Evolutionary conservation across 306 rosid species (phyloP).

Genomic region (Potentilla sterilis): DNA sequence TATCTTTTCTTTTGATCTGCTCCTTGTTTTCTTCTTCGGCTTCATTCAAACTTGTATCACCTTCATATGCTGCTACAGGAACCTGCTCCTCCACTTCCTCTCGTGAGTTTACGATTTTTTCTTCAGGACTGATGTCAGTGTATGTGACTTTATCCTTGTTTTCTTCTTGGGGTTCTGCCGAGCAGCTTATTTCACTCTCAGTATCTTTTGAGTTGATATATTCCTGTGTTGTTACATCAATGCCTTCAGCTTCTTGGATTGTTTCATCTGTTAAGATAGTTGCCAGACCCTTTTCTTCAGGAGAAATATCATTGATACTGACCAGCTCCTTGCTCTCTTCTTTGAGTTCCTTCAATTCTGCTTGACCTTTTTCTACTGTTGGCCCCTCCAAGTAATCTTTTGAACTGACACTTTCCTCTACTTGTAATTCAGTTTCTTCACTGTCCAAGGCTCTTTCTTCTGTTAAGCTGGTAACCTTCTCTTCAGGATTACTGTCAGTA

Average conservation of each 20-base stretch:
- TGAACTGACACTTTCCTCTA: not conserved
- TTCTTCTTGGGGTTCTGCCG: not conserved
- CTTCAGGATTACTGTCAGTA: slow-evolving; percentile 8
- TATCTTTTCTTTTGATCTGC: not conserved
- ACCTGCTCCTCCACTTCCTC: slow-evolving; percentile 14
- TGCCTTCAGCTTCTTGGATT: not conserved
- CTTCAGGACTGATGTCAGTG: slow-evolving; percentile 10
- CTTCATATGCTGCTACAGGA: not conserved
- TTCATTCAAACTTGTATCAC: slow-evolving; percentile 23
- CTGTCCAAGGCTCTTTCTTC: not conserved
- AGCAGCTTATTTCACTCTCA: not conserved
- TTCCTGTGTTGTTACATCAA: not conserved
- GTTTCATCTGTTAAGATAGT: slow-evolving; percentile 1
- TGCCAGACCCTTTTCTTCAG: slow-evolving; percentile 16
- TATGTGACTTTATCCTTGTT: not conserved
- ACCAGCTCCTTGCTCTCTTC: not conserved
- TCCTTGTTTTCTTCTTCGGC: slow-evolving; percentile 8
- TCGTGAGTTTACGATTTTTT: slow-evolving; percentile 5
- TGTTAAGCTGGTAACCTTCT: not conserved
- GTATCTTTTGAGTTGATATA: not conserved
- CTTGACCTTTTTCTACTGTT: not conserved
- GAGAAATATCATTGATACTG: not conserved
- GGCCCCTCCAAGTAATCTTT: slow-evolving; percentile 7
- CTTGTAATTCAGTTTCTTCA: not conserved
- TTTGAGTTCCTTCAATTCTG: slow-evolving; percentile 18